Evolutionary conservation across 371 early-diverging fungal species (phyloP).

Genomic region (Rhizopus arrhizus): DNA sequence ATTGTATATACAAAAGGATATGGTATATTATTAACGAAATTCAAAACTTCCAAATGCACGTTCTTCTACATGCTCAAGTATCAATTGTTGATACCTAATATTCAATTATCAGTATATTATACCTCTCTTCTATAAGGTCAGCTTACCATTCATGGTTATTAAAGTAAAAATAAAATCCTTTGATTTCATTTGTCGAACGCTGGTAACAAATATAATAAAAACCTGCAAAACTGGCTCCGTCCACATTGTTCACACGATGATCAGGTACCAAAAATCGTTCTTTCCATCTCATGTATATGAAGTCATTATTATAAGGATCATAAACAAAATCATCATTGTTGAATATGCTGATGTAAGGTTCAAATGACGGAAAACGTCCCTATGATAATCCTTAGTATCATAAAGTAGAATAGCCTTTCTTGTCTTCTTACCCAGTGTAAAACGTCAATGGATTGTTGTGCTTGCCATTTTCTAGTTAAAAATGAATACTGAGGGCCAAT

Average conservation of each 20-base stretch:
- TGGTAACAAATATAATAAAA: conserved; percentile 94
- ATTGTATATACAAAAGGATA: conserved; percentile 1
- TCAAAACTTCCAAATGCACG: conserved; percentile 62
- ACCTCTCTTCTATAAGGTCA: background rate
- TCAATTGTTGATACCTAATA: conserved; percentile 78
- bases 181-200: conserved; percentile 73
- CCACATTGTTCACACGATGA: conserved; percentile 80
- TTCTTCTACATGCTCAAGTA: conserved; percentile 66
- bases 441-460: conserved; percentile 71
- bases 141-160: conserved; percentile 75
- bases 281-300: conserved; percentile 97
- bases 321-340: conserved; percentile 70
- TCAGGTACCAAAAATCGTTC: conserved; percentile 96
- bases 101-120: background rate
- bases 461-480: conserved; percentile 86
- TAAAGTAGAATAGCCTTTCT: background rate
- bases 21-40: conserved; percentile 55
- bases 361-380: conserved; percentile 71
- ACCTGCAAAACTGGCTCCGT: conserved; percentile 93
- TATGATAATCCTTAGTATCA: conserved; percentile 15
- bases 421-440: conserved; percentile 75
- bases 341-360: conserved; percentile 61
- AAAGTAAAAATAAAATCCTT: conserved; percentile 88
- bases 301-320: conserved; percentile 71
- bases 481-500: conserved; percentile 80